A percentile compares a stretch with the other conserved stretches of the same genome.
Evolutionary conservation across 176 grass and related monocot genomes (phyloP).

Genomic region (Triticum dicoccoides): DNA sequence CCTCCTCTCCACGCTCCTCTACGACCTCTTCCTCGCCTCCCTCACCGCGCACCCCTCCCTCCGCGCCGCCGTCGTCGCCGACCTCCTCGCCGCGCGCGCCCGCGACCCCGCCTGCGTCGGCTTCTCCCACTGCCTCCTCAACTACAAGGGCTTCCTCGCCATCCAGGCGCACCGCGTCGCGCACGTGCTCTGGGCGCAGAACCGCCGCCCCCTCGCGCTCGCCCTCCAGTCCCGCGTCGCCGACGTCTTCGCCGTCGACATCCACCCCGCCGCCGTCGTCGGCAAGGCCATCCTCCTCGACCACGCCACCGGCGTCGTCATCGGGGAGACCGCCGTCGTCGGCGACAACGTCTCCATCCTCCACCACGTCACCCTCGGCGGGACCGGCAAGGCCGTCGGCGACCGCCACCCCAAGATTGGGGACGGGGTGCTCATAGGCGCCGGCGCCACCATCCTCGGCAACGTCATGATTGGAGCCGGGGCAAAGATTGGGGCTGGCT

Average conservation of each 20-base stretch:
- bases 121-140: constrained; percentile 92
- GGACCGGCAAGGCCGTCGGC: constrained; percentile 82
- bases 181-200: constrained; percentile 75
- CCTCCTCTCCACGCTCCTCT: constrained; percentile 86
- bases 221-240: constrained; percentile 87
- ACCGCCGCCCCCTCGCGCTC: constrained; percentile 69
- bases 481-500: constrained; percentile 90
- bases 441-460: constrained; percentile 86
- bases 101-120: constrained; percentile 81
- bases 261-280: constrained; percentile 81
- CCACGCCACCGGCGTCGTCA: constrained; percentile 92
- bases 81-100: constrained; percentile 73
- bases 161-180: constrained; percentile 88
- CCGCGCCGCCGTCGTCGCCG: constrained; percentile 60
- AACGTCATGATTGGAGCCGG: constrained; percentile 82
- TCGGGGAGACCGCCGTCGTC: constrained; percentile 88
- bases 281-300: constrained; percentile 91
- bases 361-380: constrained; percentile 91
- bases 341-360: constrained; percentile 97
- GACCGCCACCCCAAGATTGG: constrained; percentile 89
- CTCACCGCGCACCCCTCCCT: constrained; percentile 57
- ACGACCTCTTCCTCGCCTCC: constrained; percentile 83
- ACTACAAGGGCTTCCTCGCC: constrained; percentile 98
- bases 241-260: constrained; percentile 91
- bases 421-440: constrained; percentile 87